Evolutionary conservation across 176 grass and related monocot genomes (phyloP), one percentile per base, ranked within the genome.

Genomic region (Oryza glaberrima): DNA sequence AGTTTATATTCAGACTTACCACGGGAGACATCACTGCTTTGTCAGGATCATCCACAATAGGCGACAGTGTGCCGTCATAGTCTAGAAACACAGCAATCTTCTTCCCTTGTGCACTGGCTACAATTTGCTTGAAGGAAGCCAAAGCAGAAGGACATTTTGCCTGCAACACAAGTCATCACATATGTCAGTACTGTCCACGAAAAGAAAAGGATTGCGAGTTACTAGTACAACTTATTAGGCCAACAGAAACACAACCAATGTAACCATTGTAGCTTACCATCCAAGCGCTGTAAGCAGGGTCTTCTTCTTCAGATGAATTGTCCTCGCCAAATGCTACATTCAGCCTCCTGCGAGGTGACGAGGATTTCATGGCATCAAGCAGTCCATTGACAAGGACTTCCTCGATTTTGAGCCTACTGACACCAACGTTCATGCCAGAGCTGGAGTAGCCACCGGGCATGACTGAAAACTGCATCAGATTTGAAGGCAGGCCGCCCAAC

Each of bases 321-420:
- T 83, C 87, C 48, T 85, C 68, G 22, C 71, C 32, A 4, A 91
- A 83, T 69, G 73, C 70, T n/a, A 92, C 46, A 75, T 93, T 90
- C 19, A 86, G 88, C 81, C 82, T 93, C 70, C 88, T 98, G 38
- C 91, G 92, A 0, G 95, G 91, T 2, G 95, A 94, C 0, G 95
- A 98, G 23, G 95, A 98, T 92, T 75, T 91, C 95, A 98, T 98
- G 20, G 95, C 93, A 51, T 98, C 95, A n/a, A 98, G 75, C 61
- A 89, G 82, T 11, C 91, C 78, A 81, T 69, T 95, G 28, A 91
- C 91, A 44, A 89, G 64, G 34, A 88, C 88, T 65, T 94, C 93
- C 69, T 94, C 96, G 40, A 96, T 83, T 58, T 91, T 94, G 35
- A 83, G 84, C 83, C 85, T 92, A 30, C 75, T 71, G 43, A 84